phyloP scores from a whole-genome alignment of 2,329 filamentous ascomycete species.

The Trichoderma sp. region DNA sequence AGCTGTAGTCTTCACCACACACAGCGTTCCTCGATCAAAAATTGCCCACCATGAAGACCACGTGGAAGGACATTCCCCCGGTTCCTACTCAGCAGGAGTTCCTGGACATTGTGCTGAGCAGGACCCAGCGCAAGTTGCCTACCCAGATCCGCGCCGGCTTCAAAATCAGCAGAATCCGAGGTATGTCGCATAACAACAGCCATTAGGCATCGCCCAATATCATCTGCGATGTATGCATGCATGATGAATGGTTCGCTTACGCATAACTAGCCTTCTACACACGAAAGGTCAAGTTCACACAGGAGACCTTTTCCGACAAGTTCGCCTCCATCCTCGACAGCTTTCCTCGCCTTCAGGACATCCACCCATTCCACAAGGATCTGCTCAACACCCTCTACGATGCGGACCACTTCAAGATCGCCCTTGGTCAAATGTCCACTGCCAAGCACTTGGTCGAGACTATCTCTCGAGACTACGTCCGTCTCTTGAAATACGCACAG shows the following conservation, averaged over 20 bases:
- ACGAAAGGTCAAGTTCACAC: slow-evolving; percentile 95
- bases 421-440: slow-evolving; percentile 90
- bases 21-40: slow-evolving; percentile 19
- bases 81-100: slow-evolving; percentile 94
- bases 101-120: slow-evolving; percentile 91
- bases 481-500: slow-evolving; percentile 88
- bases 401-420: slow-evolving; percentile 96
- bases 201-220: background rate
- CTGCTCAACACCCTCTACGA: slow-evolving; percentile 96
- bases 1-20: slow-evolving; percentile 6
- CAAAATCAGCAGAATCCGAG: slow-evolving; percentile 86
- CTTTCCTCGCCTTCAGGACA: slow-evolving; percentile 88
- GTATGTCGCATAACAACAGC: slow-evolving; percentile 30
- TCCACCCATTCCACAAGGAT: slow-evolving; percentile 84
- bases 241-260: background rate
- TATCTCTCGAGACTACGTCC: slow-evolving; percentile 92
- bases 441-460: slow-evolving; percentile 97
- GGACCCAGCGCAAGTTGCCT: slow-evolving; percentile 87
- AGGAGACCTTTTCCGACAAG: slow-evolving; percentile 96
- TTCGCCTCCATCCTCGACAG: slow-evolving; percentile 85
- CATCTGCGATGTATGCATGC: background rate
- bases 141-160: slow-evolving; percentile 96
- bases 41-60: slow-evolving; percentile 55
- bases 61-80: slow-evolving; percentile 76
- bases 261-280: slow-evolving; percentile 76